These are phyloP conservation scores for Eutypella sp. DNA, from an alignment of 2,329 filamentous ascomycete species.

Conservation along the genomic window DNA sequence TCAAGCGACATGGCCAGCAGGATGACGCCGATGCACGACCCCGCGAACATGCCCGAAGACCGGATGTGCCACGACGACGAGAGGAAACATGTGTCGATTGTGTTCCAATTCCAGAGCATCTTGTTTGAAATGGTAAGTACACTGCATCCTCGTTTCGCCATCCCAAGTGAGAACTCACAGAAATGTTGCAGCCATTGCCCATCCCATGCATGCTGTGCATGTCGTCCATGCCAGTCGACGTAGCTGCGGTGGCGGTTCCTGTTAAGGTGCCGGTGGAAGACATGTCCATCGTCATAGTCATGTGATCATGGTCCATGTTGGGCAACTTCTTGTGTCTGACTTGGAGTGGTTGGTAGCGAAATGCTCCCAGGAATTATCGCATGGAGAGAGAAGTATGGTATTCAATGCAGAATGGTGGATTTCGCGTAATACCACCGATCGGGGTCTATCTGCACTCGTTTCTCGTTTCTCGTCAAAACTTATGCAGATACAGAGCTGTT, in stretches of 20 bases:
- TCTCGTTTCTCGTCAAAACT: too few species aligned
- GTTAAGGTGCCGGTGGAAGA: conserved; percentile 10
- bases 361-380: too few species aligned
- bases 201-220: conserved; percentile 17
- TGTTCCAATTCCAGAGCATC: conserved; percentile 82
- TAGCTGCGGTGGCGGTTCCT: conserved; percentile 4
- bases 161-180: conserved; percentile 35
- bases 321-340: background rate
- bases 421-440: too few species aligned
- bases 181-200: conserved; percentile 35
- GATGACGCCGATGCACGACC: conserved; percentile 72
- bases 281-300: conserved; percentile 13
- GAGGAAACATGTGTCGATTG: conserved; percentile 69
- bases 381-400: too few species aligned
- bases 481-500: too few species aligned
- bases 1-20: conserved; percentile 71
- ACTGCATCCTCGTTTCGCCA: too few species aligned
- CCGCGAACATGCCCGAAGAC: conserved; percentile 68
- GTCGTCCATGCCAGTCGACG: conserved; percentile 2
- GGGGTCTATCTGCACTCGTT: too few species aligned
- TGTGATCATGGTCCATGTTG: background rate
- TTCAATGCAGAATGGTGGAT: too few species aligned
- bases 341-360: too few species aligned
- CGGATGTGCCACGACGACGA: conserved; percentile 64
- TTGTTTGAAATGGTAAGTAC: conserved; percentile 25